Evolutionary conservation across 2,329 filamentous ascomycete species (phyloP), one percentile per base, ranked within the genome.

Genomic region (Pseudocercospora crystallina): DNA sequence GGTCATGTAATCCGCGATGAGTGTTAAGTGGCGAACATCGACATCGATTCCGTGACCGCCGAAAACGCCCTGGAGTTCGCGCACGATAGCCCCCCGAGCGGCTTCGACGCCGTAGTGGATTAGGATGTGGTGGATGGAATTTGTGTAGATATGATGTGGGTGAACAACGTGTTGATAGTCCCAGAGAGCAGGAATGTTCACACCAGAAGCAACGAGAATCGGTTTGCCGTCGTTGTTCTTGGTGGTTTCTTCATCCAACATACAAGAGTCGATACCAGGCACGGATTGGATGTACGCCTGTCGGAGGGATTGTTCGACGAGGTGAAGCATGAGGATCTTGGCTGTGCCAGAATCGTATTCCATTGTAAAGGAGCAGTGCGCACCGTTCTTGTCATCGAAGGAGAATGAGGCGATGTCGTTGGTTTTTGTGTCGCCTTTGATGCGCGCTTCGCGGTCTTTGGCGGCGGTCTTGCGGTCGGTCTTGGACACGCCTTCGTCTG

Each of bases 1-100:
- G n/a, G 94, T 99, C 94, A 99, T 99, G 70, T 90, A 90, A 70
- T 99, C 94, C 40, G 88, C 92, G 62, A 99, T 97, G 60, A 99
- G 80, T 73, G 94, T 96, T 60, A 99, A 74, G 75, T 99, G 95
- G 46, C 94, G 84, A 59, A 87, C 84, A 69, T 99, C 91, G 45
- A 99, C 94, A 53, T 80, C 81, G 75, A 99, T 99, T 65, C 89
- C 89, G 82, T 99, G 92, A 66, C 86, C 85, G 43, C 80, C 79
- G 78, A 99, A 99, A 56, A 99, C 92, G 37, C 80, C 81, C 47
- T 84, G 81, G 65, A 99, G 82, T 74, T 99, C 94, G 51, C 81
- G 81, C 38, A 96, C 87, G 65, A 99, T 97, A 59, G 84, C 89
- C 57, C 80, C 84, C 17, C 95, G 88, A 39, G 89, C 90, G 1